phyloP scores from a whole-genome alignment of 805 yeast species.

The Cyberlindnera americana region DNA sequence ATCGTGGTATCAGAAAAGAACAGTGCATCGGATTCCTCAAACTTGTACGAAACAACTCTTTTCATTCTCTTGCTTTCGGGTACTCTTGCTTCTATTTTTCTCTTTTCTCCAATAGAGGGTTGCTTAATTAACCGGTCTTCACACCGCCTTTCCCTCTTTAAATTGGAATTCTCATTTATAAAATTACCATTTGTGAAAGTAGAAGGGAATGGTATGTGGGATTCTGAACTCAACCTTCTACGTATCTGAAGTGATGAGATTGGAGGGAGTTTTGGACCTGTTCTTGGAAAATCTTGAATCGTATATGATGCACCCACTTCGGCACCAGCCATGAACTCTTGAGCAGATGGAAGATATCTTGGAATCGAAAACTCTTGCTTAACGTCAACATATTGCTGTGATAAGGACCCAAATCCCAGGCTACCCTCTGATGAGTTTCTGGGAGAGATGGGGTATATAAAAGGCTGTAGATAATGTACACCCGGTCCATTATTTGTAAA shows the following conservation, averaged over 20 bases:
- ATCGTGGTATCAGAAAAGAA: constrained; percentile 9
- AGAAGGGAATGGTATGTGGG: too few species aligned
- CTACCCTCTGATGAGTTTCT: too few species aligned
- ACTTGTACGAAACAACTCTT: neutral
- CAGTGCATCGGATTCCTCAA: constrained; percentile 3
- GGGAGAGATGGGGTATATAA: too few species aligned
- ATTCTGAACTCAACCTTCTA: too few species aligned
- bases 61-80: neutral
- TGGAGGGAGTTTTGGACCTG: neutral
- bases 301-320: neutral
- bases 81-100: neutral
- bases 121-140: neutral
- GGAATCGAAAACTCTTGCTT: too few species aligned
- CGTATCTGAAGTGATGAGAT: neutral
- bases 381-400: neutral
- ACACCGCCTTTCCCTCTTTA: too few species aligned
- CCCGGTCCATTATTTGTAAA: too few species aligned
- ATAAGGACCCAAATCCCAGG: too few species aligned
- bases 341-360: constrained; percentile 6
- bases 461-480: too few species aligned
- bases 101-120: neutral
- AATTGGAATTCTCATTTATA: too few species aligned
- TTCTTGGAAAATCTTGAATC: neutral
- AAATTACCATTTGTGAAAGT: too few species aligned
- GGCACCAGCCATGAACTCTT: constrained; percentile 6